These are phyloP conservation scores for Lignosus rhinocerotis DNA, from an alignment of 1,284 basidiomycete species.

Conservation along the genomic window DNA sequence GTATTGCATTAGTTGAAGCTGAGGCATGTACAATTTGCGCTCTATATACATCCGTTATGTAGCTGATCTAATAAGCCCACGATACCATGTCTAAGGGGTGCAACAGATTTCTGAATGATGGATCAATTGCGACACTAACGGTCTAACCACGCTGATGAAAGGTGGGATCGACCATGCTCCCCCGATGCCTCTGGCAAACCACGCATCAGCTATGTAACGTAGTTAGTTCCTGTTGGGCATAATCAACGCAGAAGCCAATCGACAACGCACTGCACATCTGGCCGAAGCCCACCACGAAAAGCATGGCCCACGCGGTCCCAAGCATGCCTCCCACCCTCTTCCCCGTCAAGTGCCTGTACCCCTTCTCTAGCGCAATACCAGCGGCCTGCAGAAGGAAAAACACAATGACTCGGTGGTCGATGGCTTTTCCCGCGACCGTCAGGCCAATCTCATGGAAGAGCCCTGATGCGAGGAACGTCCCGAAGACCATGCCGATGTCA, in stretches of 20 bases:
- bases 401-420: conserved; percentile 48
- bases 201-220: conserved; percentile 52
- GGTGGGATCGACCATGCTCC: conserved; percentile 65
- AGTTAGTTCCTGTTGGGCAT: neutral
- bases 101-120: neutral
- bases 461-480: conserved; percentile 73
- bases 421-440: conserved; percentile 59
- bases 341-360: conserved; percentile 57
- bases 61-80: neutral
- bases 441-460: conserved; percentile 69
- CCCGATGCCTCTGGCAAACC: conserved; percentile 63
- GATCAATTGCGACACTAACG: conserved; percentile 5
- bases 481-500: conserved; percentile 59
- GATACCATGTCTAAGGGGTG: neutral
- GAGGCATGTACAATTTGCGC: too few relatives aligned
- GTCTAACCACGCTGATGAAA: conserved; percentile 46
- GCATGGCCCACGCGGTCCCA: conserved; percentile 68
- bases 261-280: conserved; percentile 59
- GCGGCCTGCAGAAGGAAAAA: conserved; percentile 68
- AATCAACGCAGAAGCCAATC: neutral
- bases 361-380: conserved; percentile 59
- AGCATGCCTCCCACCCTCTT: conserved; percentile 53
- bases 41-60: neutral
- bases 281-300: conserved; percentile 56
- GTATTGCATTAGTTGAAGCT: too few relatives aligned